A percentile compares a stretch with the other conserved stretches of the same genome.
These are phyloP conservation scores for Macrotyloma uniflorum DNA, from an alignment of 306 rosid species.

Conservation along the genomic window DNA sequence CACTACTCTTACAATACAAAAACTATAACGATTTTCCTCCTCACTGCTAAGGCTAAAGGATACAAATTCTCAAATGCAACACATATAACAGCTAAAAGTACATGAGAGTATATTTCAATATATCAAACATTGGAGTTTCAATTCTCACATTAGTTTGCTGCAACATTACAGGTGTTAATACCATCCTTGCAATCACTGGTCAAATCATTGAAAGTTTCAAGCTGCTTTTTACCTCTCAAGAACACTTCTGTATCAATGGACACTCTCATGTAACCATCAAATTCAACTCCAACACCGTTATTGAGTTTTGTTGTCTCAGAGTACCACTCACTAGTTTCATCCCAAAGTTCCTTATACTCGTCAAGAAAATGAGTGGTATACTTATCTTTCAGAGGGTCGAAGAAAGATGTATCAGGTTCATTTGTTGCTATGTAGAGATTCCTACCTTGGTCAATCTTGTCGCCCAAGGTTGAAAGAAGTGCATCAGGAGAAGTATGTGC, in stretches of 20 bases:
- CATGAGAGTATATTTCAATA: conserved; percentile 41
- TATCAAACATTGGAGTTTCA: conserved; percentile 42
- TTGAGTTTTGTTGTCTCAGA: conserved; percentile 75
- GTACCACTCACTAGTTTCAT: conserved; percentile 80
- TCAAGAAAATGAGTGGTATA: conserved; percentile 83
- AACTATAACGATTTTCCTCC: conserved; percentile 50
- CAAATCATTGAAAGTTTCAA: conserved; percentile 94
- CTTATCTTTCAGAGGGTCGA: conserved; percentile 88
- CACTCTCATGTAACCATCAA: conserved; percentile 97
- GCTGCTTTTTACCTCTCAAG: conserved; percentile 94
- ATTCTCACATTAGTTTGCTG: conserved; percentile 57
- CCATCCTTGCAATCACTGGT: conserved; percentile 98
- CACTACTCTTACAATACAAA: conserved; percentile 49
- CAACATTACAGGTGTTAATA: conserved; percentile 72
- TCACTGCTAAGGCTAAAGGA: conserved; percentile 48
- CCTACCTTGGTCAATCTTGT: conserved; percentile 86
- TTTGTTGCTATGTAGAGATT: conserved; percentile 86
- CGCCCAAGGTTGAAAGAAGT: conserved; percentile 71
- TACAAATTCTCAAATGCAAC: conserved; percentile 65
- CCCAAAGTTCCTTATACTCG: conserved; percentile 95
- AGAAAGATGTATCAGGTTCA: conserved; percentile 75
- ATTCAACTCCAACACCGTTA: conserved; percentile 73
- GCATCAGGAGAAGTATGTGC: conserved; percentile 80
- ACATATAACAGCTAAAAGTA: conserved; percentile 52
- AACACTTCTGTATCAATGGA: conserved; percentile 96